Conservation (phyloP, 2,329 filamentous ascomycete genomes). For the Lanzia echinophila region DNA sequence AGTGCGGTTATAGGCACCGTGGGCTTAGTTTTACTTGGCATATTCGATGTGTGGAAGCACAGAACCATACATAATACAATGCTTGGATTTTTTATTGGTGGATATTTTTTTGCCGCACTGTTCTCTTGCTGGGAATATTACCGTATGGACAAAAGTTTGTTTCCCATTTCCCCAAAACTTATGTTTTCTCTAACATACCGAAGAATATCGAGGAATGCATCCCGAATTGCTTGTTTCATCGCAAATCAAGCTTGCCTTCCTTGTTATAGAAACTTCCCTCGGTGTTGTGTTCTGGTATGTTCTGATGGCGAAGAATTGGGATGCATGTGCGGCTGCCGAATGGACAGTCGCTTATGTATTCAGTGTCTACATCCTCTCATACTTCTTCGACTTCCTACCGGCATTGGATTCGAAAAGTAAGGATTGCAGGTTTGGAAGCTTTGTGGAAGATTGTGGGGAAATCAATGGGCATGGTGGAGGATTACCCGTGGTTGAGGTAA, state of each 20-base stretch:
- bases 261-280: constrained; percentile 81
- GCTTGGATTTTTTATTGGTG: constrained; percentile 74
- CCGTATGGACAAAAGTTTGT: constrained; percentile 64
- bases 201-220: constrained; percentile 3
- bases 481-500: not conserved
- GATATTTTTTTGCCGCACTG: constrained; percentile 76
- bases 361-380: constrained; percentile 78
- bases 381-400: constrained; percentile 78
- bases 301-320: constrained; percentile 55
- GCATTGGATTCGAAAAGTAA: constrained; percentile 34
- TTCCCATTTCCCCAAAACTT: not conserved
- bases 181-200: not conserved
- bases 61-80: constrained; percentile 65
- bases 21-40: constrained; percentile 74
- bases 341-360: constrained; percentile 74
- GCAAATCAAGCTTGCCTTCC: constrained; percentile 62
- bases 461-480: not conserved
- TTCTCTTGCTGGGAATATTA: constrained; percentile 88
- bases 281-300: constrained; percentile 74
- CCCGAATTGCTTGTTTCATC: constrained; percentile 51
- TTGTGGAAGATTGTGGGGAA: not conserved
- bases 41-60: constrained; percentile 77
- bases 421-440: constrained; percentile 3
- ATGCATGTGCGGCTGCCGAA: constrained; percentile 71
- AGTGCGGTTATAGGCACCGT: constrained; percentile 68